Conservation (phyloP, 2,329 filamentous ascomycete species). For the Fusarium sp. region DNA sequence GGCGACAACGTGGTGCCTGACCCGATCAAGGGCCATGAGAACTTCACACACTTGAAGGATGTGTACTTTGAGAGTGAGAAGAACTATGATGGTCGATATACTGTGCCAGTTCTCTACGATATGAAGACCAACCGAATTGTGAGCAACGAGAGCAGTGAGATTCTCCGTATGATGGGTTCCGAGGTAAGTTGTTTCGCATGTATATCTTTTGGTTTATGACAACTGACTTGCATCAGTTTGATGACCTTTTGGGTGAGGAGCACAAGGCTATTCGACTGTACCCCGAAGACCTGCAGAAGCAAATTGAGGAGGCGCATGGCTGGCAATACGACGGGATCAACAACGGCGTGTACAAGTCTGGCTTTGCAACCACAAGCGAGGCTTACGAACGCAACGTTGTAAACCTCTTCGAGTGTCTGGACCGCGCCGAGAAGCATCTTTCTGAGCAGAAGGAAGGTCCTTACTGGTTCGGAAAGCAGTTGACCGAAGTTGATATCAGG, state of each 20-base stretch:
- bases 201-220: not conserved
- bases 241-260: constrained; percentile 73
- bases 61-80: constrained; percentile 82
- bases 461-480: constrained; percentile 78
- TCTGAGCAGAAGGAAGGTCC: constrained; percentile 61
- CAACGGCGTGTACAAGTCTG: constrained; percentile 79
- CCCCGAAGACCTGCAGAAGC: constrained; percentile 69
- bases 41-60: constrained; percentile 76
- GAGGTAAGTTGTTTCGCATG: constrained; percentile 63
- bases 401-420: constrained; percentile 80
- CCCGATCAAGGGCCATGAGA: constrained; percentile 77
- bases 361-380: constrained; percentile 85
- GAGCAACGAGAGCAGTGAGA: constrained; percentile 92
- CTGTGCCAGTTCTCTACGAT: constrained; percentile 89
- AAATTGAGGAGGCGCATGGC: constrained; percentile 81
- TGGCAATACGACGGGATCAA: constrained; percentile 85
- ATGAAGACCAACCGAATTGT: constrained; percentile 81
- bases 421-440: constrained; percentile 80
- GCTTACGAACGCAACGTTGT: constrained; percentile 82
- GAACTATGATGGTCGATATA: constrained; percentile 82
- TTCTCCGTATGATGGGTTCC: constrained; percentile 88
- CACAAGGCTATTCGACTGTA: constrained; percentile 74
- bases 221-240: constrained; percentile 65
- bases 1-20: constrained; percentile 74
- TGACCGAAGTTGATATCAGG: constrained; percentile 87